Evolutionary conservation across 2,329 filamentous ascomycete species (phyloP).

Genomic region (Cercospora sp.): DNA sequence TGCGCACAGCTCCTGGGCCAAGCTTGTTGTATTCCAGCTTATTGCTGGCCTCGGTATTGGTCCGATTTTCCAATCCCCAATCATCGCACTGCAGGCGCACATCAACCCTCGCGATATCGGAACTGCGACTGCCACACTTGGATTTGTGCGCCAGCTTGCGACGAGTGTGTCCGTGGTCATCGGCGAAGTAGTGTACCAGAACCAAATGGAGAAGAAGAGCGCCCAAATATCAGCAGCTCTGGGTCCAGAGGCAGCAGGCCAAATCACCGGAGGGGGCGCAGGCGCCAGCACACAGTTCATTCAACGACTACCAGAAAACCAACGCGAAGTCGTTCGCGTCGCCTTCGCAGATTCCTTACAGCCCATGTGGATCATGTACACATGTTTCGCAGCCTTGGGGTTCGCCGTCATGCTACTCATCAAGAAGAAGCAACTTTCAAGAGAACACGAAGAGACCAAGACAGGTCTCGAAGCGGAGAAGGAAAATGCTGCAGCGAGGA

Average conservation of each 20-base stretch:
- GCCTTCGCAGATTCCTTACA: conserved; percentile 48
- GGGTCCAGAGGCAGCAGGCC: conserved; percentile 51
- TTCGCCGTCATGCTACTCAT: conserved; percentile 45
- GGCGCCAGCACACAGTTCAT: conserved; percentile 62
- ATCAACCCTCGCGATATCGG: conserved; percentile 64
- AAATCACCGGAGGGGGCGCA: conserved; percentile 61
- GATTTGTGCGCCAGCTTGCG: conserved; percentile 67
- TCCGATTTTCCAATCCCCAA: conserved; percentile 67
- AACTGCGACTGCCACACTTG: conserved; percentile 66
- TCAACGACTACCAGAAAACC: conserved; percentile 49
- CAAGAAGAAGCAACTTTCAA: conserved; percentile 44
- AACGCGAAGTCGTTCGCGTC: conserved; percentile 45
- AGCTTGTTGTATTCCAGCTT: conserved; percentile 57
- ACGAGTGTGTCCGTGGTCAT: conserved; percentile 69
- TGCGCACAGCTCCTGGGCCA: conserved; percentile 39
- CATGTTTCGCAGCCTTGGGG: conserved; percentile 43
- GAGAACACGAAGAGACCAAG: conserved; percentile 51
- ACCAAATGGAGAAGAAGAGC: conserved; percentile 63
- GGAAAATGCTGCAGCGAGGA: conserved; percentile 41
- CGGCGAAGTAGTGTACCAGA: conserved; percentile 78
- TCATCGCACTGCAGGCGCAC: conserved; percentile 67
- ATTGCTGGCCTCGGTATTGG: conserved; percentile 64
- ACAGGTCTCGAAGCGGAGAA: conserved; percentile 49
- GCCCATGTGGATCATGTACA: conserved; percentile 54
- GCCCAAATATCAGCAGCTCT: conserved; percentile 52